Evolutionary conservation across 345 rosid genomes (phyloP).

Genomic region (Gossypium turneri): DNA sequence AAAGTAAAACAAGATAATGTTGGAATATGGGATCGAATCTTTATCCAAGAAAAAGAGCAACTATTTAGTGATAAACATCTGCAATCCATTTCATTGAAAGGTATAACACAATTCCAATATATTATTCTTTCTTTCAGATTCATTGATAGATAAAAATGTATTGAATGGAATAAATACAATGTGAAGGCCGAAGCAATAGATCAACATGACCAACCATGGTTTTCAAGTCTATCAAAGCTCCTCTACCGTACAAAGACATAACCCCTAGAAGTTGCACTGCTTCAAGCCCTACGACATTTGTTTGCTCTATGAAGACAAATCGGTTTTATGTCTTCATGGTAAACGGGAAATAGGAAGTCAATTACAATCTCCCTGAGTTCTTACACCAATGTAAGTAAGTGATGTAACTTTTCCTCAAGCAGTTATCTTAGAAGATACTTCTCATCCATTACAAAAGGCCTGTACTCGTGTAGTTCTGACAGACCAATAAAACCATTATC

Average conservation of each 20-base stretch:
- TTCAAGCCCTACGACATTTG: not conserved
- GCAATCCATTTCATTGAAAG: not conserved
- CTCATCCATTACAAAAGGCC: not conserved
- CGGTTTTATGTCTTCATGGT: not conserved
- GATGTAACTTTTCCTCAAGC: not conserved
- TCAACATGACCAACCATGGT: not conserved
- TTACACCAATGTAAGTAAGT: not conserved
- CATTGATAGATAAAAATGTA: not conserved
- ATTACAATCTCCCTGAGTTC: not conserved
- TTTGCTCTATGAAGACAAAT: not conserved
- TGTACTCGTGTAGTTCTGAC: slow-evolving; percentile 31
- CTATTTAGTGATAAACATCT: not conserved
- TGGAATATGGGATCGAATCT: not conserved
- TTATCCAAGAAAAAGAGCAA: not conserved
- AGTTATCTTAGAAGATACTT: not conserved
- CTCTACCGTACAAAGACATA: not conserved
- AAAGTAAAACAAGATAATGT: not conserved
- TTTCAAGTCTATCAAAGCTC: not conserved
- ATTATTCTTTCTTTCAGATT: slow-evolving; percentile 24
- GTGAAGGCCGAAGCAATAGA: not conserved
- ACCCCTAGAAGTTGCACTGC: not conserved
- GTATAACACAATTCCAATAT: not conserved
- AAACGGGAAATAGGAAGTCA: not conserved
- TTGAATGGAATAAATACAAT: not conserved
- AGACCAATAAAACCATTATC: slow-evolving; percentile 39